These are phyloP conservation scores for Neopestalotiopsis sp. DNA, from an alignment of 2,329 filamentous ascomycete genomes.

Conservation along the genomic window DNA sequence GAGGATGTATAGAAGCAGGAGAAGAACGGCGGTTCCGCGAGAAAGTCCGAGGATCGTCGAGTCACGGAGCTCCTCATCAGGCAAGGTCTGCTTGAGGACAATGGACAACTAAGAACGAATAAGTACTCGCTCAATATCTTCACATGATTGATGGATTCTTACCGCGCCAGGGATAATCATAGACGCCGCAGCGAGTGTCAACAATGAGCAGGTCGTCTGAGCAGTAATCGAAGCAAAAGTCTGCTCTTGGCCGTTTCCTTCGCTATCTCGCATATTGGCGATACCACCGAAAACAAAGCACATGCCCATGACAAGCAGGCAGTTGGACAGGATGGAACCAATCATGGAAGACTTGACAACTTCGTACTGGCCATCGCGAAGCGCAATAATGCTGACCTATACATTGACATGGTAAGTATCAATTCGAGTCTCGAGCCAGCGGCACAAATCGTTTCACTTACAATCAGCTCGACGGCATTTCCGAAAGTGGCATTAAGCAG, in stretches of 20 bases:
- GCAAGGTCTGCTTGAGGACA: constrained; percentile 53
- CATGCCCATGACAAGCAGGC: constrained; percentile 84
- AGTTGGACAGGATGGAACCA: constrained; percentile 92
- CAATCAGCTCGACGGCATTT: constrained; percentile 81
- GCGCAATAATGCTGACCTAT: constrained; percentile 89
- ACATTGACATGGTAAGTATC: constrained; percentile 13
- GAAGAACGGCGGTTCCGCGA: constrained; percentile 76
- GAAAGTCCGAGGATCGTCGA: constrained; percentile 74
- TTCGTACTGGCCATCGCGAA: constrained; percentile 84
- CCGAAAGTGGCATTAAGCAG: constrained; percentile 79
- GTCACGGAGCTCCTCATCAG: constrained; percentile 40
- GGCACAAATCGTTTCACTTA: constrained; percentile 41
- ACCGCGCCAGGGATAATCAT: constrained; percentile 79
- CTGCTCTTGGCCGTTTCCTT: constrained; percentile 69
- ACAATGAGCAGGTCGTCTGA: constrained; percentile 76
- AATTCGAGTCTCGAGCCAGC: background rate
- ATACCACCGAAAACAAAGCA: constrained; percentile 80
- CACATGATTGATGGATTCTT: constrained; percentile 27
- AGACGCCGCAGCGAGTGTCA: constrained; percentile 77
- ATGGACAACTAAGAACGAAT: constrained; percentile 61
- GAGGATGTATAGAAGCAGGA: constrained; percentile 75
- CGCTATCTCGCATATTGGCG: constrained; percentile 59
- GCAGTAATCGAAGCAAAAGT: constrained; percentile 77
- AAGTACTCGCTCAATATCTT: background rate
- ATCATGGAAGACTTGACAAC: constrained; percentile 99